These are phyloP conservation scores for Fagus sylvatica DNA, from an alignment of 306 rosid species.

Conservation along the genomic window DNA sequence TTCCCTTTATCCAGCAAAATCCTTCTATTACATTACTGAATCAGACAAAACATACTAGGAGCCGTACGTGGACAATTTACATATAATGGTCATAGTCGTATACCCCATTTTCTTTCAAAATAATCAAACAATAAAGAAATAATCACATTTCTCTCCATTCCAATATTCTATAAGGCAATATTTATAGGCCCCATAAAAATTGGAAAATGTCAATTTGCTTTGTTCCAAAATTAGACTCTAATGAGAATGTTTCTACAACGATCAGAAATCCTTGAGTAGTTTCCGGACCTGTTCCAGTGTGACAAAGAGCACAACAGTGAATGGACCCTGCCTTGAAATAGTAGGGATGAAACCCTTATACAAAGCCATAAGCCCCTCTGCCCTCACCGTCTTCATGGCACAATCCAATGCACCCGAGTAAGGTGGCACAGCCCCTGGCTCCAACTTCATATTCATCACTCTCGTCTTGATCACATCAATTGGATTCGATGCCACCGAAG, in stretches of 20 bases:
- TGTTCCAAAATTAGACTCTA: background rate
- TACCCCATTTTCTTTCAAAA: too few species aligned
- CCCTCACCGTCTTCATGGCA: slow-evolving; percentile 11
- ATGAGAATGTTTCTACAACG: background rate
- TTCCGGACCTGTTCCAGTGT: slow-evolving; percentile 20
- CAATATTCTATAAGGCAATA: too few species aligned
- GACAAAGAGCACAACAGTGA: slow-evolving; percentile 15
- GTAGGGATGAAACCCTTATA: slow-evolving; percentile 25
- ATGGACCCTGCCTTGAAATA: slow-evolving; percentile 23
- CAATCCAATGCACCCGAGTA: slow-evolving; percentile 24
- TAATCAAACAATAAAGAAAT: too few species aligned
- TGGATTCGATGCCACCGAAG: slow-evolving; percentile 12
- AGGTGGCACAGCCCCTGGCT: slow-evolving; percentile 7
- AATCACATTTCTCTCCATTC: too few species aligned
- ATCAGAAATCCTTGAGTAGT: slow-evolving; percentile 18
- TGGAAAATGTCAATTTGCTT: background rate
- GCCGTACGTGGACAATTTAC: too few species aligned
- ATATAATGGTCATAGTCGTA: too few species aligned
- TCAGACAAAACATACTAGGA: too few species aligned
- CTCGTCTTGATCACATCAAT: slow-evolving; percentile 16
- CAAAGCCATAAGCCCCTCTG: slow-evolving; percentile 17
- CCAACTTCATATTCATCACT: slow-evolving; percentile 26
- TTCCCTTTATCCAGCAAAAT: too few species aligned
- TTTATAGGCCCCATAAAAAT: too few species aligned
- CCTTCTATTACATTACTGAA: too few species aligned